A percentile compares a stretch with the other conserved stretches of the same genome.
phyloP scores from a whole-genome alignment of 2,329 filamentous ascomycete genomes.

The Fusarium annulatum region DNA sequence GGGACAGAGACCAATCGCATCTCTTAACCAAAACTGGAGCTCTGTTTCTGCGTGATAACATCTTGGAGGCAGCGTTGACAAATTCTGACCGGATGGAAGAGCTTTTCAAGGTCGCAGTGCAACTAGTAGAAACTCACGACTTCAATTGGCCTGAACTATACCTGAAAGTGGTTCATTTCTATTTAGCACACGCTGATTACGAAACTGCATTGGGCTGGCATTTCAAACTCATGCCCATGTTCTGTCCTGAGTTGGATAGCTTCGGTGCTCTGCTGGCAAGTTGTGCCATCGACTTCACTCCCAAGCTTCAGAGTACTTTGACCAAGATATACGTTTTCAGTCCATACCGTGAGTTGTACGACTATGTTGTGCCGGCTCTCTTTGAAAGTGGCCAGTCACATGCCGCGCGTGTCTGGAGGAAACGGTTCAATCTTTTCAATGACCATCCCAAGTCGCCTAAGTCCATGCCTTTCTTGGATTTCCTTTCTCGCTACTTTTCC shows the following conservation, averaged over 20 bases:
- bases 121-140: slow-evolving; percentile 52
- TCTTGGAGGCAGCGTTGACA: slow-evolving; percentile 47
- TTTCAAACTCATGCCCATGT: slow-evolving; percentile 55
- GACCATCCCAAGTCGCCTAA: slow-evolving; percentile 57
- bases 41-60: slow-evolving; percentile 44
- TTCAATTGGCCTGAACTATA: slow-evolving; percentile 64
- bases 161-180: slow-evolving; percentile 56
- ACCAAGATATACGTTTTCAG: slow-evolving; percentile 59
- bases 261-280: slow-evolving; percentile 58
- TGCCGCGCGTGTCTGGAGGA: slow-evolving; percentile 61
- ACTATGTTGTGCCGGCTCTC: slow-evolving; percentile 62
- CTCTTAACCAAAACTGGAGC: slow-evolving; percentile 41
- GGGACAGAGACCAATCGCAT: slow-evolving; percentile 18
- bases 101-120: slow-evolving; percentile 43
- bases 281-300: slow-evolving; percentile 54
- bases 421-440: slow-evolving; percentile 51
- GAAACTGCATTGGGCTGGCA: slow-evolving; percentile 61
- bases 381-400: slow-evolving; percentile 59
- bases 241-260: slow-evolving; percentile 54
- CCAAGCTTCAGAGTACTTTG: slow-evolving; percentile 54
- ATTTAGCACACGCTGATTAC: slow-evolving; percentile 54
- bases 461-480: slow-evolving; percentile 61
- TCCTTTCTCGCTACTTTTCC: slow-evolving; percentile 59
- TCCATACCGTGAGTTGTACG: slow-evolving; percentile 59
- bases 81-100: slow-evolving; percentile 40